Percentiles rank a stretch among this genome's conserved stretches.
phyloP scores from a whole-genome alignment of 208 protist genomes.

The Acanthamoeba lenticulata region DNA sequence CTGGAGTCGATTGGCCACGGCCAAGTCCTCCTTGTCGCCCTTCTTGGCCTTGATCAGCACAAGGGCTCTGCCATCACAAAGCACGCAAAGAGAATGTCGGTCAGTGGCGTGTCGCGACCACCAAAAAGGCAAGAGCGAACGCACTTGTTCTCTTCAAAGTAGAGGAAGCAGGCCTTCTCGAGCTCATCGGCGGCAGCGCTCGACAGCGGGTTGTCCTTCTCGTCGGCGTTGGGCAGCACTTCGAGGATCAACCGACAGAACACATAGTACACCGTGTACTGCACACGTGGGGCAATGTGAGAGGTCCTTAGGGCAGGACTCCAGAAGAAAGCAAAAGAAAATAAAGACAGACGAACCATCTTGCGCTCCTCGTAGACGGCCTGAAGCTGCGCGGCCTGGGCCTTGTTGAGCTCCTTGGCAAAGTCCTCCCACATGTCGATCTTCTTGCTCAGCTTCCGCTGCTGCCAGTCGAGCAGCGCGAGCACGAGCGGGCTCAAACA shows the following conservation, averaged over 20 bases:
- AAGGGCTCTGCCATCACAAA: background rate
- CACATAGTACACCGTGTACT: constrained; percentile 51
- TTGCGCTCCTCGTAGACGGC: constrained; percentile 53
- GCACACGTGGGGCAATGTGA: background rate
- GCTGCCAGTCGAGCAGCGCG: constrained; percentile 36
- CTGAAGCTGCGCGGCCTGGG: constrained; percentile 21
- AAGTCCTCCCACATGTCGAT: constrained; percentile 50
- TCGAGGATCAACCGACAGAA: constrained; percentile 38
- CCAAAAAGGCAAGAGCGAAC: background rate
- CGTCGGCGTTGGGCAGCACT: constrained; percentile 1
- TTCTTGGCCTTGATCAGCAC: constrained; percentile 53
- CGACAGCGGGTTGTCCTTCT: background rate
- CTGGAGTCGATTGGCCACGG: constrained; percentile 23
- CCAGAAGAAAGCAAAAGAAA: background rate
- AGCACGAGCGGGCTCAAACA: constrained; percentile 24
- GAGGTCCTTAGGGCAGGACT: background rate
- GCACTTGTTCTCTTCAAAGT: constrained; percentile 65
- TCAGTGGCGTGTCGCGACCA: too few relatives aligned
- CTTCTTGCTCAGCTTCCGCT: constrained; percentile 50
- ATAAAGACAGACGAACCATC: background rate
- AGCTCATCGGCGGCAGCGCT: constrained; percentile 28
- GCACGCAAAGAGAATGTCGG: background rate
- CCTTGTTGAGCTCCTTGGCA: constrained; percentile 51
- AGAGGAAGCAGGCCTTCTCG: constrained; percentile 59
- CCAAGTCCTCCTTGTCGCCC: constrained; percentile 23